phyloP scores from a whole-genome alignment of 164 flowering plant species.

The Nelumbo lutea region DNA sequence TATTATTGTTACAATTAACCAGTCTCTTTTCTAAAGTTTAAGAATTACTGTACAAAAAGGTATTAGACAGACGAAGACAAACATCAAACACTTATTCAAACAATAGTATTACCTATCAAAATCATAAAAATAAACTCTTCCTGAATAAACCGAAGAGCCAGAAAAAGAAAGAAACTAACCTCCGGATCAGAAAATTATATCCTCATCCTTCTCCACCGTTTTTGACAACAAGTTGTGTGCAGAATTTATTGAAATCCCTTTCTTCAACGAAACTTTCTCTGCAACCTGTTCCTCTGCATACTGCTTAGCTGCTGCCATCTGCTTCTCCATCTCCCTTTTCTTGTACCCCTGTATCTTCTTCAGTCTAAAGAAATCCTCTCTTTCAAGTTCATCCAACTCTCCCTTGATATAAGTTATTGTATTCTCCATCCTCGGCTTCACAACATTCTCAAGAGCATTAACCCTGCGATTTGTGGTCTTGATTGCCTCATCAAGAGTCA shows the following conservation, averaged over 20 bases:
- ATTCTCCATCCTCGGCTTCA: conserved; percentile 87
- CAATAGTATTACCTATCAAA: conserved; percentile 1
- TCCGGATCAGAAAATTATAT: conserved; percentile 61
- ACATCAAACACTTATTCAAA: conserved; percentile 8
- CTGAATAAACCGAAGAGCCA: conserved; percentile 3
- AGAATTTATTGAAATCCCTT: conserved; percentile 50
- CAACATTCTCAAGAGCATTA: conserved; percentile 95
- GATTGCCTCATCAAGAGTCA: conserved; percentile 91
- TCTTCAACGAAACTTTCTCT: conserved; percentile 58
- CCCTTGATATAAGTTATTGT: conserved; percentile 81
- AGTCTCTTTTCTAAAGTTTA: neutral
- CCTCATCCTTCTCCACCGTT: conserved; percentile 57
- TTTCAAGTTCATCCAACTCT: conserved; percentile 90
- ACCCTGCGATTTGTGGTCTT: conserved; percentile 96
- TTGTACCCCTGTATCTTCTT: conserved; percentile 94
- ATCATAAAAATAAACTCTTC: conserved; percentile 1
- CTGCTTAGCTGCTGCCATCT: conserved; percentile 41
- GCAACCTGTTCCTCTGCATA: conserved; percentile 70
- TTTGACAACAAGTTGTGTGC: conserved; percentile 56
- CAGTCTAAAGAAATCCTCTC: conserved; percentile 92
- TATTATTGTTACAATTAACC: too few species aligned
- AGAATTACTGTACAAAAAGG: conserved; percentile 7
- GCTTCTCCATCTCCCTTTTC: conserved; percentile 78
- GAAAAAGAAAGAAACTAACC: conserved; percentile 15
- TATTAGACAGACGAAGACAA: neutral